Percentiles rank a stretch among this genome's conserved stretches.
phyloP scores from a whole-genome alignment of 176 grass and related monocot species.

The Bolboschoenus planiculmis region DNA sequence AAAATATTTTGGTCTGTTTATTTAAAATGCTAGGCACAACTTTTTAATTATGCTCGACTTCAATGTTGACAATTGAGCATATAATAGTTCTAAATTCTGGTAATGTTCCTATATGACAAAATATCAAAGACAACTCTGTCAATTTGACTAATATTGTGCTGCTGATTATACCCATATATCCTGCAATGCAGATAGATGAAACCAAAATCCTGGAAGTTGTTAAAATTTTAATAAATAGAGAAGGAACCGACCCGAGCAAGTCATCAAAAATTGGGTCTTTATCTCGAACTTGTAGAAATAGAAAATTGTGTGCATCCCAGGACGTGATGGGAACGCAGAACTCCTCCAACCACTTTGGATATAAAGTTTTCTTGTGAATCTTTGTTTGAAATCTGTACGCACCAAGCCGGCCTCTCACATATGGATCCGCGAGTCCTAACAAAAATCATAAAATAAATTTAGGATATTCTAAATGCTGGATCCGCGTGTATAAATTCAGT shows the following conservation, averaged over 20 bases:
- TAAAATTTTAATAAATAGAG: not conserved
- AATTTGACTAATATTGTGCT: not conserved
- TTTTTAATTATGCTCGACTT: not conserved
- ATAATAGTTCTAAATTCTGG: not conserved
- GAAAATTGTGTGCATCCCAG: constrained; percentile 70
- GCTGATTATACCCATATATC: not conserved
- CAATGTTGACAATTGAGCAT: not conserved
- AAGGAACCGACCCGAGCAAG: constrained; percentile 63
- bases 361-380: constrained; percentile 89
- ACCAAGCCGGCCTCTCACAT: constrained; percentile 76
- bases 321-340: constrained; percentile 87
- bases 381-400: constrained; percentile 78
- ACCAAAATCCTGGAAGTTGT: constrained; percentile 4
- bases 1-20: not conserved
- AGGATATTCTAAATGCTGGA: too few species aligned
- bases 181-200: not conserved
- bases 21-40: not conserved
- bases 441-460: constrained; percentile 16
- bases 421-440: constrained; percentile 79
- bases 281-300: constrained; percentile 81
- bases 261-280: constrained; percentile 96
- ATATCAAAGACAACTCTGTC: too few species aligned
- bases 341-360: constrained; percentile 88
- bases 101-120: not conserved
- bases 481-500: not conserved